Base-by-base conservation (phyloP, 2,329 filamentous ascomycete genomes). In the Cryphonectria nitschkei region DNA sequence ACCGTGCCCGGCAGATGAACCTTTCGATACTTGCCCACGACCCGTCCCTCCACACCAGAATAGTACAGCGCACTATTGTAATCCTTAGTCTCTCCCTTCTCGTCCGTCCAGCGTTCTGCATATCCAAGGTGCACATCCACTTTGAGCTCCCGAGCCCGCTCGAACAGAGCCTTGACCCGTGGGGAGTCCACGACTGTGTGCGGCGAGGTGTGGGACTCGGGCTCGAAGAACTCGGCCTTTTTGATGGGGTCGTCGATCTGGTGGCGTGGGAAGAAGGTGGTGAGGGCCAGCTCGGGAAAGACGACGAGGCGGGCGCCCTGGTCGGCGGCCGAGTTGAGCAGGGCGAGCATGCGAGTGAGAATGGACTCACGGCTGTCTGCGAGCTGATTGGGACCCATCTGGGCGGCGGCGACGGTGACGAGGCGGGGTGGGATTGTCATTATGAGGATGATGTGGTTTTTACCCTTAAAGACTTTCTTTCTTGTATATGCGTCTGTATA, bases 1-100 rank as follows among this genome's bases (percentile, higher is more conserved):
- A 81, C 78, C 2, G 84, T 84, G 0, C 86, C 86, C 0, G 86
- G 86, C 0, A 88, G 78, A 74, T 88, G 86, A 0, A 87, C 80
- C 76, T 88, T 88, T 68, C 85, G 80, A 73, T 88, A 88, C 73
- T 87, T 88, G 26, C 79, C 80, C 34, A 87, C 75, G 5, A 86
- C 80, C 52, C 78, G 76, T 4, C 78, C 80, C 52, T 77, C 66
- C 34, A 56, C 77, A 0, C 82, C 82, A 0, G 84, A 86, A 76
- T 83, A 88, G 73, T 87, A 88, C 7, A 87, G 83, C 74, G 87
- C 87, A 74, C 83, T 84, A 76, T 88, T 88, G 76, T 84, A 88
- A 62, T 85, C 79, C 11, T 75, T 78, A 1, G 68, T 80, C 14
- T 78, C 80, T 46, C 84, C 84, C 2, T 81, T 77, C 56, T 75